Base-by-base conservation (phyloP, 179 eudicot genomes). In the Camellia oleifera region DNA sequence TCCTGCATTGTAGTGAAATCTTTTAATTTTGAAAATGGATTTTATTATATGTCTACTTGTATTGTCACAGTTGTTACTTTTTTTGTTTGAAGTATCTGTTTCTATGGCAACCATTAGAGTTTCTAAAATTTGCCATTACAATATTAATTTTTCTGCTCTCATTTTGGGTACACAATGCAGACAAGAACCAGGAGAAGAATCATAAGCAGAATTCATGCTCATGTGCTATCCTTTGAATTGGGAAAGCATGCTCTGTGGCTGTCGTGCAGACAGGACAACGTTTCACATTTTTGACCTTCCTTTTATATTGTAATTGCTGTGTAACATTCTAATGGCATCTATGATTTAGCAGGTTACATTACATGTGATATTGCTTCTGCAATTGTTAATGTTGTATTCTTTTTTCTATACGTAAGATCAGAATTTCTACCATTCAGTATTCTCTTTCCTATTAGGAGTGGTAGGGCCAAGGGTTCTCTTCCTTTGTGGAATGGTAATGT, bases 101-200 rank as follows among this genome's bases (percentile, higher is more conserved):
- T 69, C 46, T 57, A 18, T 50, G 44, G 53, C 65, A 68, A 40
- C 66, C 8, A 5, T 68, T 5, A 3, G 2, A 11, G 68, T 23
- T 69, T 70, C 42, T 71, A 69, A 71, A 23, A 13, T 11, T 50
- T 78, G 11, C 12, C 56, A 23, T 18, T 58, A 12, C 23, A 50
- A 10, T 45, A 40, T 53, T 17, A 44, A 17, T 45, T 12, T 62
- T 74, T 3, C 50, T n/a, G 20, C 44, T 32, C 18, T 26, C 57
- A 20, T 17, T 76, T 54, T 32, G 71, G 69, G 62, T n/a, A 32
- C 40, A 32, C 20, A 57, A 72, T 63, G 52, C 81, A 83, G 86
- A 83, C 61, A 83, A 83, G 86, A 77, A 68, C 66, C 72, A 77
- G 78, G 83, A 83, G 60, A 73, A 76, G 58, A 70, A 9, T 69